Percentiles rank a stretch among this genome's conserved stretches.
phyloP scores from a whole-genome alignment of 2,329 filamentous ascomycete species.

The Diaporthe sp. region DNA sequence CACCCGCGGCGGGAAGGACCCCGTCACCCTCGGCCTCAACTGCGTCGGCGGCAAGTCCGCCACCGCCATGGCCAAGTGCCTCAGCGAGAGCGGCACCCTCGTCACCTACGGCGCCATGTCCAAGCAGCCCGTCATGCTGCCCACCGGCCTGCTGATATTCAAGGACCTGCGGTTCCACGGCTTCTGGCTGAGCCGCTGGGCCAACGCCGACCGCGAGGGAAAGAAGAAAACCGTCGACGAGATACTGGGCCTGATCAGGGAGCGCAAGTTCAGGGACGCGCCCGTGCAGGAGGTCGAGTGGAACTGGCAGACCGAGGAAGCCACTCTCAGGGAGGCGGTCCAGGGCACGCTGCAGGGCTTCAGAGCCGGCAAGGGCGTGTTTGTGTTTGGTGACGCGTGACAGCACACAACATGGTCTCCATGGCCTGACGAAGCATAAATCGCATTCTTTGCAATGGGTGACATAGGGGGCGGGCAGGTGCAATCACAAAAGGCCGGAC shows the following conservation, averaged over 20 bases:
- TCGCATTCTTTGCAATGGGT: neutral
- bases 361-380: constrained; percentile 88
- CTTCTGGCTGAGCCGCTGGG: constrained; percentile 96
- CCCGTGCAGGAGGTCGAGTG: constrained; percentile 86
- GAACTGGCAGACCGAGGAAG: constrained; percentile 82
- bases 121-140: constrained; percentile 83
- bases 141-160: constrained; percentile 90
- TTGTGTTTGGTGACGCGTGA: constrained; percentile 77
- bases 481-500: neutral
- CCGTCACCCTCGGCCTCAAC: constrained; percentile 84
- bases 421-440: neutral
- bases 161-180: constrained; percentile 89
- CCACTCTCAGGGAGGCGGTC: constrained; percentile 76
- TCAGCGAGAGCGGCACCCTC: constrained; percentile 76
- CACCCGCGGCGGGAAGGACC: constrained; percentile 77
- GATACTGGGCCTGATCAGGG: constrained; percentile 79
- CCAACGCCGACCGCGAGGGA: constrained; percentile 75
- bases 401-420: neutral
- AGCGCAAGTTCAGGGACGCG: constrained; percentile 83
- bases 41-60: constrained; percentile 93
- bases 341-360: constrained; percentile 87
- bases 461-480: neutral
- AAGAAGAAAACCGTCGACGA: constrained; percentile 87
- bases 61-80: constrained; percentile 78
- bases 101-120: constrained; percentile 98